Conservation (phyloP, 805 yeast genomes). For the Kregervanrija pseudodelftensis region DNA sequence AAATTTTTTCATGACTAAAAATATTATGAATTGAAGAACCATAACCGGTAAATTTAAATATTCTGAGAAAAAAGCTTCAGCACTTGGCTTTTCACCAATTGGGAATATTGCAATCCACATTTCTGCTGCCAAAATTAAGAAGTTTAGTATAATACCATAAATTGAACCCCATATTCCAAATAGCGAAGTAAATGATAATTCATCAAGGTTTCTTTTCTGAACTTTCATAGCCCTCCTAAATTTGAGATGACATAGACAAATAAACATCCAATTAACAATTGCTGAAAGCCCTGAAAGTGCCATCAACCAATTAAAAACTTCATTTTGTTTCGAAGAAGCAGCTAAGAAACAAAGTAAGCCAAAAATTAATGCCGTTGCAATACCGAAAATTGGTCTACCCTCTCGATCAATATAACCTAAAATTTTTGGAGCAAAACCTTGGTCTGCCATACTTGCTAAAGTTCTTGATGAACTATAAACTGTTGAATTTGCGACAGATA, state of each 20-base stretch:
- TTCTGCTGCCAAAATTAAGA: constrained; percentile 56
- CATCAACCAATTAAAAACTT: constrained; percentile 63
- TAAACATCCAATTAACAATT: constrained; percentile 66
- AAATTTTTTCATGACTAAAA: constrained; percentile 30
- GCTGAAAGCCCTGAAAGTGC: constrained; percentile 66
- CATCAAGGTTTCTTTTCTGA: constrained; percentile 57
- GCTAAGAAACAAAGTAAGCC: constrained; percentile 54
- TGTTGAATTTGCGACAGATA: constrained; percentile 66
- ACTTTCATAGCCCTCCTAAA: constrained; percentile 54
- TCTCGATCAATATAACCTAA: constrained; percentile 59
- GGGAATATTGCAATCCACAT: constrained; percentile 77
- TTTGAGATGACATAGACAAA: constrained; percentile 55
- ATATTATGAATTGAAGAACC: constrained; percentile 34
- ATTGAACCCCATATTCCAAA: constrained; percentile 58
- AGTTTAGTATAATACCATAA: constrained; percentile 48
- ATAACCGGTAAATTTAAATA: constrained; percentile 57
- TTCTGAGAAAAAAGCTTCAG: constrained; percentile 48
- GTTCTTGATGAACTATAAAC: constrained; percentile 63
- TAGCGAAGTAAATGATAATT: constrained; percentile 55
- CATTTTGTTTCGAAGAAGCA: constrained; percentile 43
- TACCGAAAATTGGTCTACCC: constrained; percentile 69
- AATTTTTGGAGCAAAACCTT: constrained; percentile 51
- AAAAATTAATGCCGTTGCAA: constrained; percentile 39
- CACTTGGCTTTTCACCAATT: constrained; percentile 38
- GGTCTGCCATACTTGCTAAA: constrained; percentile 52